Base-by-base conservation (phyloP, 176 grass and related monocot genomes). In the Pontederia paniculata region DNA sequence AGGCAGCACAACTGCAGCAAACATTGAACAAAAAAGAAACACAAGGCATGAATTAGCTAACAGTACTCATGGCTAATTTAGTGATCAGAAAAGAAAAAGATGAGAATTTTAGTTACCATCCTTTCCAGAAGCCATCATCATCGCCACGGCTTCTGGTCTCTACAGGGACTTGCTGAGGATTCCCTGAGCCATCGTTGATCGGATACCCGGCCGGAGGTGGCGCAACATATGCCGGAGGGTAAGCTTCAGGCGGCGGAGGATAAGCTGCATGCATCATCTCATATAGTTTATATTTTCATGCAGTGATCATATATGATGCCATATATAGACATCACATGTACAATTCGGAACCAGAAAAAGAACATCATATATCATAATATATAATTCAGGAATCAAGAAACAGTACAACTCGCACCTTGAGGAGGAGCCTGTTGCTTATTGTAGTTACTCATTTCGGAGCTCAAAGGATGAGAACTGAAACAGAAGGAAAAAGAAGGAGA, bases 41-140 rank as follows among this genome's bases (percentile, higher is more conserved):
- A 37, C 7, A 37, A 37, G 28, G 9, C 42, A 45, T 17, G 44
- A 50, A 15, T 13, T 0, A 50, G 48, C 12, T 7, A 15, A n/a
- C 13, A 4, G 15, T 13, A 48, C 15, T 48, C 48, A 50, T 6
- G 13, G 15, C 15, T 17, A 50, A 4, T 50, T 5, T 5, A 50
- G 8, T 13, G n/a, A 50, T 6, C 13, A 13, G 12, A 16, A 2
- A 16, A 8, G 6, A 12, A 16, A 8, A 6, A 12, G 48, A 15
- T 4, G 48, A 37, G 23, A 23, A 57, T 20, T 9, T 61, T 22
- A 37, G 7, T 46, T 45, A 62, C 58, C 58, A 62, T 62, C 58
- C 58, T 45, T 42, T 62, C 58, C 58, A 62, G 58, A 62, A 62
- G n/a, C 58, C 58, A 15, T 62, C 58, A 18, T 41, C 58, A 22